phyloP scores from a whole-genome alignment of 2,329 filamentous ascomycete genomes.

The Nothopassalora personata region DNA sequence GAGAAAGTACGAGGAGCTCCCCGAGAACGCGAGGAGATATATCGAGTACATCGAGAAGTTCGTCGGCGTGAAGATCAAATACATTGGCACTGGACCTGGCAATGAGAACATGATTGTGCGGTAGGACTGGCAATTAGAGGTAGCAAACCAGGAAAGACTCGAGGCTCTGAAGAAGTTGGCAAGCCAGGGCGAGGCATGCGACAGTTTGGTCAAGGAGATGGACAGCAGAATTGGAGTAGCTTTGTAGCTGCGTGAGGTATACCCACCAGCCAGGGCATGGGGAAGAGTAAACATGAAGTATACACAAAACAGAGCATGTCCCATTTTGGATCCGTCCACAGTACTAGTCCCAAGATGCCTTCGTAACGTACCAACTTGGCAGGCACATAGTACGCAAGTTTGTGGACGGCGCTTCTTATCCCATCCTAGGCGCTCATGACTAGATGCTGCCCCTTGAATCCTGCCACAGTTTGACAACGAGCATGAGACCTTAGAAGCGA shows the following conservation, averaged over 20 bases:
- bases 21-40: slow-evolving; percentile 59
- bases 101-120: slow-evolving; percentile 60
- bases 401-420: too few relatives aligned
- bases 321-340: background rate
- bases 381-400: too few relatives aligned
- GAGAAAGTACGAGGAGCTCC: slow-evolving; percentile 58
- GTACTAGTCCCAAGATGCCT: too few relatives aligned
- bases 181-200: too few relatives aligned
- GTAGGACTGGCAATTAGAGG: slow-evolving; percentile 23
- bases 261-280: background rate
- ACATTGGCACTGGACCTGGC: slow-evolving; percentile 62
- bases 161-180: too few relatives aligned
- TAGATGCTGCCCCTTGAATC: too few relatives aligned
- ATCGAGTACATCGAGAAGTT: slow-evolving; percentile 63
- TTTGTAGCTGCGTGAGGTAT: background rate
- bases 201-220: too few relatives aligned
- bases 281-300: background rate
- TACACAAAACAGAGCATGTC: background rate
- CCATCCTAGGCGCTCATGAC: too few relatives aligned
- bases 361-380: too few relatives aligned
- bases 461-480: too few relatives aligned
- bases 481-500: too few relatives aligned
- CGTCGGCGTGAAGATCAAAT: slow-evolving; percentile 58
- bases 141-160: too few relatives aligned
- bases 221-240: background rate